Evolutionary conservation across 208 protist genomes (phyloP).

Genomic region (Wallacemonas sp.): DNA sequence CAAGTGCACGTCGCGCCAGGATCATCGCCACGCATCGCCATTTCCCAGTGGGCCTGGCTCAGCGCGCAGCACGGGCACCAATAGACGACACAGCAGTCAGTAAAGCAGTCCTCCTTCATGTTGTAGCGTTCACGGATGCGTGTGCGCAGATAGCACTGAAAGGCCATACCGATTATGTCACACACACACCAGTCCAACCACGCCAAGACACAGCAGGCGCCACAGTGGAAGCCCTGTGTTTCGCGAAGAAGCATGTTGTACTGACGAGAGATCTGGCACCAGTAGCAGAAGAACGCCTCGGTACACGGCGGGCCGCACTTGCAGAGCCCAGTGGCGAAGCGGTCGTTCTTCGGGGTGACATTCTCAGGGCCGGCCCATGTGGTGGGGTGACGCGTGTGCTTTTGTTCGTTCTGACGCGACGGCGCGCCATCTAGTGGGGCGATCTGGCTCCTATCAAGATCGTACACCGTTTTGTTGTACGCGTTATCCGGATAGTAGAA

Average conservation of each 20-base stretch:
- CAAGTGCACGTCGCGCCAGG: conserved; percentile 5
- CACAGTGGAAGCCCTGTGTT: conserved; percentile 17
- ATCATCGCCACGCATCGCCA: conserved; percentile 2
- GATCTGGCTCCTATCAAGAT: no score
- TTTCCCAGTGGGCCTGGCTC: conserved; percentile 2
- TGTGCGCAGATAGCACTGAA: not conserved
- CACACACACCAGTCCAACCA: not conserved
- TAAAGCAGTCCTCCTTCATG: not conserved
- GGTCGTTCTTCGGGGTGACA: no score
- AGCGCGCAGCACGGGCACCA: conserved; percentile 4
- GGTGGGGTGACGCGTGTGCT: no score
- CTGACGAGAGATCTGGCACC: conserved; percentile 50
- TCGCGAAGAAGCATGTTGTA: conserved; percentile 32
- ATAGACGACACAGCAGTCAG: not conserved
- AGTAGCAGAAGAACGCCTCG: conserved; percentile 38
- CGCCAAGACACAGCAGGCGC: conserved; percentile 5
- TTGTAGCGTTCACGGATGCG: conserved; percentile 4
- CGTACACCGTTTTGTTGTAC: no score
- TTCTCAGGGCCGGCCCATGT: no score
- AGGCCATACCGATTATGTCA: not conserved
- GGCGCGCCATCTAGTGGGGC: no score
- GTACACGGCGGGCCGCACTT: conserved; percentile 17
- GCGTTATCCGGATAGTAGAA: no score
- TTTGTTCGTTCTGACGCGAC: no score
- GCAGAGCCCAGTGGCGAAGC: not conserved